These are phyloP conservation scores for Nakaseomyces sp. DNA, from an alignment of 1,139 yeast species.

Conservation along the genomic window DNA sequence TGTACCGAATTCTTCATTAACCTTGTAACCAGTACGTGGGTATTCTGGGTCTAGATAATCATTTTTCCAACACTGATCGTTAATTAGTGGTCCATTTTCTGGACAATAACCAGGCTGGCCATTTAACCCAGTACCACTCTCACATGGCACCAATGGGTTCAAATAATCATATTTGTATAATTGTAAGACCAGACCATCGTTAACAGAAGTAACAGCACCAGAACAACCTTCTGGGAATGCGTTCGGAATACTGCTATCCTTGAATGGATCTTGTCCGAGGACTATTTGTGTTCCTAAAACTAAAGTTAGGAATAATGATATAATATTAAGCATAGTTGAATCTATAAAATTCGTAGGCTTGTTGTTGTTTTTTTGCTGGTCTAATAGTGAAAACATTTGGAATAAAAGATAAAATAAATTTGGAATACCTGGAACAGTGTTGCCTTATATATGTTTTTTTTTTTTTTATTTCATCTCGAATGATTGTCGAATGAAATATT, in stretches of 20 bases:
- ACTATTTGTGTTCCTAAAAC: background rate
- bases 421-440: no score
- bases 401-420: no score
- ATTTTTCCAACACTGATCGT: conserved; percentile 1
- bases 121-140: background rate
- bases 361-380: no score
- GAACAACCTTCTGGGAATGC: conserved; percentile 1
- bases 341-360: background rate
- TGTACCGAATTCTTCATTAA: background rate
- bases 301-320: background rate
- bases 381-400: no score
- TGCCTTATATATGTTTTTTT: no score
- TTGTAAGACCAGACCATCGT: background rate
- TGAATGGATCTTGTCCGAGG: background rate
- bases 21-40: conserved; percentile 1
- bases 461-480: no score
- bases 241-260: background rate
- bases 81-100: background rate
- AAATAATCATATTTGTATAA: conserved; percentile 2
- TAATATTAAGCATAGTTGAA: background rate
- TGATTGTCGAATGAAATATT: no score
- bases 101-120: conserved; percentile 1
- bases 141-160: background rate
- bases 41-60: background rate
- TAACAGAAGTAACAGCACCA: background rate